Conservation (phyloP, 1,284 basidiomycete genomes). For the Termitomyces sp. region DNA sequence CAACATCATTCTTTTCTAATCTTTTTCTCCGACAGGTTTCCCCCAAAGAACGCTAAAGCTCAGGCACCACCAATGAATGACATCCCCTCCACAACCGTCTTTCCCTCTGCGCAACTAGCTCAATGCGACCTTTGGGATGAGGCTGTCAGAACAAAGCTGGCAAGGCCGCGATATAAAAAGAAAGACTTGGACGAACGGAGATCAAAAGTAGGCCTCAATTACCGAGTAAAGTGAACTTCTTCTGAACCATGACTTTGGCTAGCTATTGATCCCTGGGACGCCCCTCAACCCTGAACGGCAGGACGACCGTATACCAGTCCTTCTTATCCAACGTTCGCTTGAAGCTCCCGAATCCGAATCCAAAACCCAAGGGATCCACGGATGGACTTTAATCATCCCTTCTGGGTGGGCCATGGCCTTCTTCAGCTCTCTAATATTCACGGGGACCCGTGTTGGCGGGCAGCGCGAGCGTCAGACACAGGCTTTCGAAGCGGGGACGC, state of each 20-base stretch:
- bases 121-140: conserved; percentile 71
- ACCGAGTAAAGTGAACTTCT: background rate
- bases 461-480: conserved; percentile 75
- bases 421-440: conserved; percentile 73
- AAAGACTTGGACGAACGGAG: conserved; percentile 79
- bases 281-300: conserved; percentile 57
- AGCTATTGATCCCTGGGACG: conserved; percentile 77
- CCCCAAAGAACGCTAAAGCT: conserved; percentile 67
- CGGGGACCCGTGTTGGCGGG: conserved; percentile 77
- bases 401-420: conserved; percentile 87
- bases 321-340: conserved; percentile 80
- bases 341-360: conserved; percentile 31
- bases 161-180: conserved; percentile 72
- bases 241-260: background rate
- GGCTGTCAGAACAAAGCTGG: conserved; percentile 41
- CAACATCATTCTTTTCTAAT: background rate
- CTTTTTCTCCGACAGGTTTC: conserved; percentile 49
- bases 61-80: conserved; percentile 18
- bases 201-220: conserved; percentile 46
- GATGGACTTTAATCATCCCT: conserved; percentile 83
- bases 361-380: conserved; percentile 52
- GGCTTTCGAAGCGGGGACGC: conserved; percentile 69
- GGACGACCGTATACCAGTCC: conserved; percentile 77
- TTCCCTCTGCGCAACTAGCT: conserved; percentile 58
- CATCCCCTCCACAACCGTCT: conserved; percentile 29